Percentiles rank a stretch among this genome's conserved stretches.
Conservation (phyloP, 805 yeast genomes). For the Teunomyces stri region DNA sequence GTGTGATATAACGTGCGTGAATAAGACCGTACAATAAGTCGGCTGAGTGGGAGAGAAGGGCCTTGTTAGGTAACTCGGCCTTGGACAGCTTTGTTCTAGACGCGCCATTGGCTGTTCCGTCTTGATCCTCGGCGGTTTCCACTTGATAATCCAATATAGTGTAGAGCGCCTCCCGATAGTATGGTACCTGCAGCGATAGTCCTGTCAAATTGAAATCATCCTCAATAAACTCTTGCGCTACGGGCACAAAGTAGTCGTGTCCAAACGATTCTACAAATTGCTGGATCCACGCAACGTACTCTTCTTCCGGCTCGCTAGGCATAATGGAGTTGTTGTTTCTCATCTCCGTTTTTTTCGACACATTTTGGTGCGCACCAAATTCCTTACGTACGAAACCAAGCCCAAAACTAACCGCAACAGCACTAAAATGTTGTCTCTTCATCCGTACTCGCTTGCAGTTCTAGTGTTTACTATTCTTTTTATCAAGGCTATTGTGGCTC, state of each 20-base stretch:
- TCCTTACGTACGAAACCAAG: background rate
- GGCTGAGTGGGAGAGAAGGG: constrained; percentile 83
- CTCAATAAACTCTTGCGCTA: constrained; percentile 87
- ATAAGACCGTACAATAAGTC: constrained; percentile 90
- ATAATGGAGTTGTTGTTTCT: constrained; percentile 14
- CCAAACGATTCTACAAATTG: constrained; percentile 76
- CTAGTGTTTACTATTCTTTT: constrained; percentile 35
- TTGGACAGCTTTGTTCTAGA: constrained; percentile 30
- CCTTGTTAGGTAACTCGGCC: constrained; percentile 62
- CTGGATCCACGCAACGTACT: constrained; percentile 76
- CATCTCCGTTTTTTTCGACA: background rate
- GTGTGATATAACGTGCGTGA: constrained; percentile 86
- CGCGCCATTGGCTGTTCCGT: constrained; percentile 6
- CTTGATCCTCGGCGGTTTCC: constrained; percentile 40
- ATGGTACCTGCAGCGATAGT: constrained; percentile 78
- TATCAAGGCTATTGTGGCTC: constrained; percentile 31
- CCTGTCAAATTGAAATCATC: constrained; percentile 97
- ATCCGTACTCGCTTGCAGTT: constrained; percentile 32
- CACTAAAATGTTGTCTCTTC: constrained; percentile 25
- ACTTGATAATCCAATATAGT: constrained; percentile 82
- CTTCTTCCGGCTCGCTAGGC: constrained; percentile 49
- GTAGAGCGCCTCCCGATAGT: constrained; percentile 88
- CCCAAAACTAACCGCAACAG: background rate
- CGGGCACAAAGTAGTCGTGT: constrained; percentile 90
- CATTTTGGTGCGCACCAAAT: background rate